These are phyloP conservation scores for Fonsecaea erecta DNA, from an alignment of 2,329 filamentous ascomycete genomes.

Conservation along the genomic window DNA sequence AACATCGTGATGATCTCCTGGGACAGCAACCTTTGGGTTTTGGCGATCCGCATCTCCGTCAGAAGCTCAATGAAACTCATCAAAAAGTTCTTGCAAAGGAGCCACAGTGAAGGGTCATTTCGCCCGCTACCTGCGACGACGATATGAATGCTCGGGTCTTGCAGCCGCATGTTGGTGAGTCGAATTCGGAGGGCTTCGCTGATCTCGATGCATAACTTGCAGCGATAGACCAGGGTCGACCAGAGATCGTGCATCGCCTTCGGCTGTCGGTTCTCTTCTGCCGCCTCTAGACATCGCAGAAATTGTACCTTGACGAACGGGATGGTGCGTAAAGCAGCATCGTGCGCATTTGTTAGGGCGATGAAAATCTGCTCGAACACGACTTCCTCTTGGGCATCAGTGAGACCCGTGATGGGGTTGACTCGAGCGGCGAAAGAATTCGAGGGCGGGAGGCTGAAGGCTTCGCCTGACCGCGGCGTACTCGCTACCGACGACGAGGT, in stretches of 20 bases:
- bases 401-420: constrained; percentile 63
- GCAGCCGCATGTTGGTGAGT: constrained; percentile 80
- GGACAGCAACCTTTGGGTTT: constrained; percentile 56
- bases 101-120: constrained; percentile 65
- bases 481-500: constrained; percentile 56
- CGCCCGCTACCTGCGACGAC: constrained; percentile 38
- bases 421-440: constrained; percentile 56
- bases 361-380: constrained; percentile 83
- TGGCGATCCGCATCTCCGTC: constrained; percentile 53
- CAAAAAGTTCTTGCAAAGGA: constrained; percentile 68
- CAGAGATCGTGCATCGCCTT: constrained; percentile 68
- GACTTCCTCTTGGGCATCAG: constrained; percentile 73
- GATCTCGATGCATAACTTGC: constrained; percentile 70
- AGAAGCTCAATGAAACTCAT: constrained; percentile 55
- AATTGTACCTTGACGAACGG: constrained; percentile 73
- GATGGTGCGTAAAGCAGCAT: constrained; percentile 72
- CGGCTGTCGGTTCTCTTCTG: constrained; percentile 63
- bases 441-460: constrained; percentile 65
- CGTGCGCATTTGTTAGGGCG: constrained; percentile 73
- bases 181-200: constrained; percentile 73
- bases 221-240: constrained; percentile 73
- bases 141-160: constrained; percentile 75
- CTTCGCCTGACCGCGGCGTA: constrained; percentile 84
- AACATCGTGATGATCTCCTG: constrained; percentile 74
- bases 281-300: constrained; percentile 64